Evolutionary conservation across 108 stramenopile genomes (phyloP), one percentile per base, ranked within the genome.

Genomic region (Cylindrotheca closterium): DNA sequence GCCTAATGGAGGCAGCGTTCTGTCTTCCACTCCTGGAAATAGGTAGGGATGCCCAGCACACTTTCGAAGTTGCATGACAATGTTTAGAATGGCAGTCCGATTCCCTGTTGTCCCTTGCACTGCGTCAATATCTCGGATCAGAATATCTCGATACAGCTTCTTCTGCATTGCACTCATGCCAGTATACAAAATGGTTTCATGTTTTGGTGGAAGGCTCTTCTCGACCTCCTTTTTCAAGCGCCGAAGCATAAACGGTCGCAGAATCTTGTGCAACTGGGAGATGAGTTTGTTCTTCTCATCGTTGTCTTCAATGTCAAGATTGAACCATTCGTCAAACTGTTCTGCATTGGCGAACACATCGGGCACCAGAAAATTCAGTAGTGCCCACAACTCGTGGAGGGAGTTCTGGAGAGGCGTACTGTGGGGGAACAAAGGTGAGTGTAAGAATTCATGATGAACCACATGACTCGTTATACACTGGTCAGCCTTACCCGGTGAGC

Each of bases 61-160:
- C 78, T 99, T 99, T 42, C 99, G 83, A 51, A 99, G 84, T 81
- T 99, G 99, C 98, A 99, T 99, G 52, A 98, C 93, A 74, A 99
- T 91, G 65, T 97, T 93, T 42, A 92, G 65, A 61, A 97, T 78
- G 7, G 88, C 84, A 24, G 93, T 90, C 42, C 84, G 79, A 62
- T 68, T 80, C 28, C 86, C 82, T 12, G 83, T 68, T 24, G 75
- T 71, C 12, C 89, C 88, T 50, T 82, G 91, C 30, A 92, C 63
- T 10, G 83, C 71, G 57, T 93, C 90, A 65, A 92, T 85, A 66
- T 96, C 95, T 47, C 90, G 80, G 47, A 95, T 54, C 25, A 98
- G 77, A 45, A 95, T 90, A 51, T 93, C 78, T 28, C 89, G 90
- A 60, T 98, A 97, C 37, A 95, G 77, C 59, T 96, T 87, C 68